phyloP scores from a whole-genome alignment of 1,284 basidiomycete species.

The Hypsizygus ulmarius region DNA sequence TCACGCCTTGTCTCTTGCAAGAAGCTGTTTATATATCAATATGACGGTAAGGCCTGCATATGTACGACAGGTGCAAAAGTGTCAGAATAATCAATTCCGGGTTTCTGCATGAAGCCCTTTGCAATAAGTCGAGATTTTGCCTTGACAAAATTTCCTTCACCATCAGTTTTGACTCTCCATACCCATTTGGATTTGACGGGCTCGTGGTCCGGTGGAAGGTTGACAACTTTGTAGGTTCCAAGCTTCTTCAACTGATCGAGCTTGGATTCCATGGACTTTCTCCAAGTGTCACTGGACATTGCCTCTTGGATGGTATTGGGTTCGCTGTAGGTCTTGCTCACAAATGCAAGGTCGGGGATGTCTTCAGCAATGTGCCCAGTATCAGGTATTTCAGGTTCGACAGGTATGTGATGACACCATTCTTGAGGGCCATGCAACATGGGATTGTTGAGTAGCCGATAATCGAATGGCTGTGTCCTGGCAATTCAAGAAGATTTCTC shows the following conservation, averaged over 20 bases:
- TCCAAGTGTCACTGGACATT: conserved; percentile 2
- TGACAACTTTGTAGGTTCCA: conserved; percentile 1
- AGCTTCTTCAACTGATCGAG: conserved; percentile 5
- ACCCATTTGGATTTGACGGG: conserved; percentile 9
- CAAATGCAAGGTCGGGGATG: background rate
- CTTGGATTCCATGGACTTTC: conserved; percentile 9
- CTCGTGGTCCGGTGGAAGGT: background rate
- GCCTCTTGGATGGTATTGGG: background rate
- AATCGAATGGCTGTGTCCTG: background rate
- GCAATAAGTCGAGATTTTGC: conserved; percentile 16
- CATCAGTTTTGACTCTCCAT: conserved; percentile 10
- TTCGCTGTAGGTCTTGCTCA: background rate
- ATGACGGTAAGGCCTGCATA: too few relatives aligned
- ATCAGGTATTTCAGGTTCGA: too few relatives aligned
- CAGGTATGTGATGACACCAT: too few relatives aligned
- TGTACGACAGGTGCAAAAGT: conserved; percentile 38
- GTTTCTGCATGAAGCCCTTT: conserved; percentile 26
- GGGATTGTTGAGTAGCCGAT: background rate
- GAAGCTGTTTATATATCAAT: too few relatives aligned
- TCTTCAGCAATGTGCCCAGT: background rate
- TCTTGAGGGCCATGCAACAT: background rate
- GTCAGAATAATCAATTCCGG: conserved; percentile 32
- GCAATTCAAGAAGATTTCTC: background rate
- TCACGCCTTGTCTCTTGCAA: too few relatives aligned
- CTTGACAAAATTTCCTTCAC: conserved; percentile 2